Evolutionary conservation across 1,139 yeast genomes (phyloP).

Genomic region (Eremothecium gossypii): DNA sequence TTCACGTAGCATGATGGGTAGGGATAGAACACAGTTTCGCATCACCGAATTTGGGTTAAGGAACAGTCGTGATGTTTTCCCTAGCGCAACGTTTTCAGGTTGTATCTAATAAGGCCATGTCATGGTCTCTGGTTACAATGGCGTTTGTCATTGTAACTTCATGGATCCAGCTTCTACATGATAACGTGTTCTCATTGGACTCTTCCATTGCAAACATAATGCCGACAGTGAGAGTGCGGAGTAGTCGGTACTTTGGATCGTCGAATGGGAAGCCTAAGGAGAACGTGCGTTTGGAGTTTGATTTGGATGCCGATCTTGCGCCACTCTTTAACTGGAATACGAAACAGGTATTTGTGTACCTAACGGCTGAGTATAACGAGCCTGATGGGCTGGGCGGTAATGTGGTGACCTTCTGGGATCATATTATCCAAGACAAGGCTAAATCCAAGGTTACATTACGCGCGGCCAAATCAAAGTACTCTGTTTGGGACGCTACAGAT

Average conservation of each 20-base stretch:
- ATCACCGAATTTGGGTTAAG: background rate
- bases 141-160: constrained; percentile 42
- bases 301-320: constrained; percentile 57
- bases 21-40: background rate
- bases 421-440: constrained; percentile 51
- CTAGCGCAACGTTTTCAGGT: constrained; percentile 41
- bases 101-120: constrained; percentile 47
- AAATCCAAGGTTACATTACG: constrained; percentile 49
- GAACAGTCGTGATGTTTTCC: constrained; percentile 35
- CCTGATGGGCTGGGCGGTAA: constrained; percentile 37
- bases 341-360: constrained; percentile 81
- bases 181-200: constrained; percentile 38
- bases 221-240: constrained; percentile 39
- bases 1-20: no score
- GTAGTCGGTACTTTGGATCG: constrained; percentile 69
- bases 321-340: constrained; percentile 94
- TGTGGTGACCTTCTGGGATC: constrained; percentile 85
- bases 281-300: constrained; percentile 63
- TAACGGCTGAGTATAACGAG: constrained; percentile 69
- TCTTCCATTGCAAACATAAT: constrained; percentile 36
- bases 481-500: constrained; percentile 79
- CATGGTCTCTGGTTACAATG: constrained; percentile 42
- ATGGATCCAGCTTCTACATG: constrained; percentile 39
- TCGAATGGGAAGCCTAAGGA: constrained; percentile 65
- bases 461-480: constrained; percentile 60